phyloP scores from a whole-genome alignment of 2,329 filamentous ascomycete species.

The Paramyrothecium roridum region DNA sequence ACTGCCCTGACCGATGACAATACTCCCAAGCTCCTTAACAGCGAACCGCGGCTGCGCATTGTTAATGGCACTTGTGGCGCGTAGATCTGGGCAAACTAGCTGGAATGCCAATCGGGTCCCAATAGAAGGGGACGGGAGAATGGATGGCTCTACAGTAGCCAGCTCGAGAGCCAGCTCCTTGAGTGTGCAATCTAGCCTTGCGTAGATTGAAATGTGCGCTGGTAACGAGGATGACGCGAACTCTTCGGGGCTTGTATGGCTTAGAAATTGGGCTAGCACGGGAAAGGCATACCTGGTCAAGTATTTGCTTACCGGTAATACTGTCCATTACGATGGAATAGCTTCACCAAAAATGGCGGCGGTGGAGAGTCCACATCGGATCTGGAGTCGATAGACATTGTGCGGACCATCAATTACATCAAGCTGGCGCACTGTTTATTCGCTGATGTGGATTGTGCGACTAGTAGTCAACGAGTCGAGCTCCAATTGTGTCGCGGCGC shows the following conservation, averaged over 20 bases:
- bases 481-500: no score
- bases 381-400: background rate
- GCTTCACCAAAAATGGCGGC: conserved; percentile 73
- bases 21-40: conserved; percentile 77
- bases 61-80: conserved; percentile 21
- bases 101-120: conserved; percentile 87
- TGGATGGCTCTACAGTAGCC: conserved; percentile 57
- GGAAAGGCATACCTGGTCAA: background rate
- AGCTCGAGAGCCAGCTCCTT: conserved; percentile 78
- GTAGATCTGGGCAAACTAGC: conserved; percentile 77
- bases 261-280: background rate
- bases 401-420: background rate
- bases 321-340: conserved; percentile 74
- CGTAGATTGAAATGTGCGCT: conserved; percentile 75
- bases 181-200: conserved; percentile 79
- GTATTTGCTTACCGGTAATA: conserved; percentile 60
- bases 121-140: conserved; percentile 70
- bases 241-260: conserved; percentile 59
- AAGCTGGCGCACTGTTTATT: background rate
- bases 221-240: conserved; percentile 60
- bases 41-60: conserved; percentile 55
- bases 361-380: conserved; percentile 10
- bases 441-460: background rate
- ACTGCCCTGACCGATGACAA: conserved; percentile 67
- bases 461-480: no score